phyloP scores from a whole-genome alignment of 208 protist genomes.

The Leishmania martiniquensis region DNA sequence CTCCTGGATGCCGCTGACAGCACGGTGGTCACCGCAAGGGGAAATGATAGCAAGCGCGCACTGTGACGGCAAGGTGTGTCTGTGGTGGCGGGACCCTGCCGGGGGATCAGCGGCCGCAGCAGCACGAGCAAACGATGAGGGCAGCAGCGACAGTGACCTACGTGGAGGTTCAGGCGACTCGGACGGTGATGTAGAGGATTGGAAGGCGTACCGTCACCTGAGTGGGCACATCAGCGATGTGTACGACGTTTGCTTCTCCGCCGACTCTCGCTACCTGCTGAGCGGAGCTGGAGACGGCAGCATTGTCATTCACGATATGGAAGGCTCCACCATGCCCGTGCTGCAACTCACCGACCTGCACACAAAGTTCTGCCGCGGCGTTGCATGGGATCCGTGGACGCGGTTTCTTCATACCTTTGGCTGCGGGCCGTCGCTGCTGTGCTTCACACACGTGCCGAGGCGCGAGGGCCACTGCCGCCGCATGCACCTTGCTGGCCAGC shows the following conservation, averaged over 20 bases:
- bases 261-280: slow-evolving; percentile 80
- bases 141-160: not conserved
- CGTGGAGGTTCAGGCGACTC: not conserved
- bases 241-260: slow-evolving; percentile 86
- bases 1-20: slow-evolving; percentile 81
- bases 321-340: slow-evolving; percentile 66
- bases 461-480: slow-evolving; percentile 21
- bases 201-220: slow-evolving; percentile 89
- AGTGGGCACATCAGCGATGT: slow-evolving; percentile 87
- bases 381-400: slow-evolving; percentile 88
- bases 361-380: slow-evolving; percentile 83
- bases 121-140: not conserved
- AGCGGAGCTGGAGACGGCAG: slow-evolving; percentile 79
- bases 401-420: slow-evolving; percentile 73
- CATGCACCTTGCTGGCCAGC: slow-evolving; percentile 65
- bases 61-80: slow-evolving; percentile 83
- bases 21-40: slow-evolving; percentile 85
- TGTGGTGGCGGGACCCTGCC: slow-evolving; percentile 77
- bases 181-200: slow-evolving; percentile 52
- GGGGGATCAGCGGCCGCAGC: slow-evolving; percentile 10
- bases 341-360: slow-evolving; percentile 72
- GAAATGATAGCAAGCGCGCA: slow-evolving; percentile 82
- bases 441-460: slow-evolving; percentile 58
- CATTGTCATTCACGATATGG: slow-evolving; percentile 82
- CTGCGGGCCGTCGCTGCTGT: slow-evolving; percentile 67